Conservation (phyloP, 2,329 filamentous ascomycete species). For the Penicillium sp. region DNA sequence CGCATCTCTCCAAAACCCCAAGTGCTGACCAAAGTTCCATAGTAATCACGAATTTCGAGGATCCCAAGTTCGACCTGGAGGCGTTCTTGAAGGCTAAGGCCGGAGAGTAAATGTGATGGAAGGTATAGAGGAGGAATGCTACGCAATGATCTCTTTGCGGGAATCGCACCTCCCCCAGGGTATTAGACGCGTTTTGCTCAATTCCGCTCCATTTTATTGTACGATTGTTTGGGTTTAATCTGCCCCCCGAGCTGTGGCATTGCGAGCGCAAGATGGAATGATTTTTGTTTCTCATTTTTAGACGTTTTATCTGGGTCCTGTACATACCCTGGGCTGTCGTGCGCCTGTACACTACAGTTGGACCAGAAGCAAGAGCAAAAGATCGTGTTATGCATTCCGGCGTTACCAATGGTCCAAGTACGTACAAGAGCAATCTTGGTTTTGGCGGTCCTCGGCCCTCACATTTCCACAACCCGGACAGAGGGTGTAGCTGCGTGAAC, state of each 20-base stretch:
- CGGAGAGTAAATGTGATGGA: conserved; percentile 39
- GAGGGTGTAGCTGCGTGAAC: conserved; percentile 6
- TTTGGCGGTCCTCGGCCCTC: background rate
- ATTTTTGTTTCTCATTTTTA: conserved; percentile 38
- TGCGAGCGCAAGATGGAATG: conserved; percentile 43
- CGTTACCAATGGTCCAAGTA: conserved; percentile 19
- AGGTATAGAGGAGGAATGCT: conserved; percentile 30
- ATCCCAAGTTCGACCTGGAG: conserved; percentile 93
- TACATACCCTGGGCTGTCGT: conserved; percentile 43
- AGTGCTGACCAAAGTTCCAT: conserved; percentile 11
- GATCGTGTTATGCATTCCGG: conserved; percentile 35
- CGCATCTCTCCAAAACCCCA: conserved; percentile 4
- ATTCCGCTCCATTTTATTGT: conserved; percentile 37
- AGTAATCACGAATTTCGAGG: conserved; percentile 74
- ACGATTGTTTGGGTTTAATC: conserved; percentile 45
- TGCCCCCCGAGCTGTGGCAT: conserved; percentile 40
- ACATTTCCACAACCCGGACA: background rate
- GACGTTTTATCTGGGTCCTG: conserved; percentile 42
- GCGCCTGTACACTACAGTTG: conserved; percentile 41
- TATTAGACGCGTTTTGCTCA: conserved; percentile 34
- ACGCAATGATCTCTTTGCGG: conserved; percentile 32
- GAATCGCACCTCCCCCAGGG: conserved; percentile 34
- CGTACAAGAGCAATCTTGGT: background rate
- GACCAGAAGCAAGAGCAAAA: conserved; percentile 38
- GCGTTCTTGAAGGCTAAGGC: conserved; percentile 68